A percentile compares a stretch with the other conserved stretches of the same genome.
phyloP scores from a whole-genome alignment of 176 grass and related monocot species.

The barley (Hordeum vulgare) region DNA sequence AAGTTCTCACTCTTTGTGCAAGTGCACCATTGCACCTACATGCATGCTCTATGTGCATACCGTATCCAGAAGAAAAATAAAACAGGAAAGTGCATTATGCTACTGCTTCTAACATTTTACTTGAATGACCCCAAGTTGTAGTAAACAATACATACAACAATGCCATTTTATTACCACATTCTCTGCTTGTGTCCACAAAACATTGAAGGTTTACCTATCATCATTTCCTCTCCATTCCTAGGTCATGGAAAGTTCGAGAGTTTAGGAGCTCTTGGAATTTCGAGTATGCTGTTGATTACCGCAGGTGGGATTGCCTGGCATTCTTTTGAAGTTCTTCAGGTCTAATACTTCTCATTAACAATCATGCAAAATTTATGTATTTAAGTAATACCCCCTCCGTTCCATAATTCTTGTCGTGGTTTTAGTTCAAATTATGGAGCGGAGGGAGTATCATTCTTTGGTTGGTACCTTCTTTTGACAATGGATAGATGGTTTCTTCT shows the following conservation, averaged over 20 bases:
- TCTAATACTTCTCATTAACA: slow-evolving; percentile 38
- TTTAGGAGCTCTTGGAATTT: slow-evolving; percentile 83
- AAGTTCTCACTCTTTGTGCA: not conserved
- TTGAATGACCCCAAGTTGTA: not conserved
- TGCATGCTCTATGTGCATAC: not conserved
- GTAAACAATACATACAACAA: not conserved
- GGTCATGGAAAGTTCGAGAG: slow-evolving; percentile 98
- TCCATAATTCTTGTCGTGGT: too few relatives aligned
- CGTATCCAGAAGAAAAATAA: not conserved
- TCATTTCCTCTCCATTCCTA: slow-evolving; percentile 27
- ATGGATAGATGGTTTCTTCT: not conserved
- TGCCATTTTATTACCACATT: not conserved
- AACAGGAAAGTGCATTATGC: not conserved
- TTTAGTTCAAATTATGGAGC: too few relatives aligned
- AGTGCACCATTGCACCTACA: not conserved
- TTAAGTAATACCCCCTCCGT: not conserved
- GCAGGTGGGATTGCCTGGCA: slow-evolving; percentile 98
- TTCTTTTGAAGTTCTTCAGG: slow-evolving; percentile 97
- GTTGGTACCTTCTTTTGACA: not conserved
- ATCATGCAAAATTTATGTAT: slow-evolving; percentile 3
- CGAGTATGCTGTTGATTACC: slow-evolving; percentile 83
- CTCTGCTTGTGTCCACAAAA: not conserved
- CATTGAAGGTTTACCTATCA: not conserved
- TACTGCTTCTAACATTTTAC: slow-evolving; percentile 1
- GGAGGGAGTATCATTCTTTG: not conserved